Evolutionary conservation across 495 filamentous ascomycete genomes (phyloP).

Genomic region (Penicillium manginii): DNA sequence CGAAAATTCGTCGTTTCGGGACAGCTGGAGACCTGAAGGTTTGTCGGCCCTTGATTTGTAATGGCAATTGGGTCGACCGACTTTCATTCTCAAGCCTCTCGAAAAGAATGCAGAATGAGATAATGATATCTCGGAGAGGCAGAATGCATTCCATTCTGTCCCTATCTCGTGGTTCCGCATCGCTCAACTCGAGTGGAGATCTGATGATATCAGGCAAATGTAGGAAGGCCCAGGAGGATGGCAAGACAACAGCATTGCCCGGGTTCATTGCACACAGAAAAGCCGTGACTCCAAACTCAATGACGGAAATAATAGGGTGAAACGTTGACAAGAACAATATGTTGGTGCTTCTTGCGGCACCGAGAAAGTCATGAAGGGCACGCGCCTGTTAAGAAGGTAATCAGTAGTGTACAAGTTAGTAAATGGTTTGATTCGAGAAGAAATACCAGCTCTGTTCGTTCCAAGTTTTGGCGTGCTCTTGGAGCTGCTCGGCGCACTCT

Average conservation of each 20-base stretch:
- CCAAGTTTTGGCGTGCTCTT: neutral
- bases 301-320: neutral
- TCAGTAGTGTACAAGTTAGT: neutral
- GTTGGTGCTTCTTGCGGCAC: neutral
- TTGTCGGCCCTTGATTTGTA: constrained; percentile 3
- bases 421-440: neutral
- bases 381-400: neutral
- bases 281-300: constrained; percentile 4
- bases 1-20: constrained; percentile 9
- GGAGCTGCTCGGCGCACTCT: neutral
- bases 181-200: neutral
- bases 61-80: neutral
- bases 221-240: constrained; percentile 17
- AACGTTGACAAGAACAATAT: neutral
- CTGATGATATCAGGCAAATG: constrained; percentile 7
- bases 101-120: neutral
- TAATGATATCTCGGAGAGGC: neutral
- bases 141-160: neutral
- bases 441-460: neutral
- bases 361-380: neutral
- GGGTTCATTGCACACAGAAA: constrained; percentile 14
- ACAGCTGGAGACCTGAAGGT: neutral
- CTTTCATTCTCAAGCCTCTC: neutral
- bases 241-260: constrained; percentile 10
- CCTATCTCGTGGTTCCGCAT: neutral